Evolutionary conservation across 306 rosid genomes (phyloP).

Genomic region (Gastrolobium bilobum): DNA sequence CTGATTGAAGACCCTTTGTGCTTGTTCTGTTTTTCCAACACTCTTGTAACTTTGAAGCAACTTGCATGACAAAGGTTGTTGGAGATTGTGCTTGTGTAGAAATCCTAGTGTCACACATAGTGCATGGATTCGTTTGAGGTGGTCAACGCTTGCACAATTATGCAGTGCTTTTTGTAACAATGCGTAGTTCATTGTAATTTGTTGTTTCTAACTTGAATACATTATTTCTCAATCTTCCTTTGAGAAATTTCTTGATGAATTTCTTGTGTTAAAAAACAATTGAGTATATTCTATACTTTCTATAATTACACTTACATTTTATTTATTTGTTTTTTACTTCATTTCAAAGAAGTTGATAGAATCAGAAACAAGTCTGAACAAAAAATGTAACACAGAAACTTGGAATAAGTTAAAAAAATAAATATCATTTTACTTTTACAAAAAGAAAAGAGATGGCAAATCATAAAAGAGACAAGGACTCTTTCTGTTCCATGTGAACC

Average conservation of each 20-base stretch:
- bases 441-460: neutral
- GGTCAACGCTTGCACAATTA: conserved; percentile 25
- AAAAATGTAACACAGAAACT: neutral
- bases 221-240: too few species aligned
- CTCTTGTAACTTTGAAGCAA: conserved; percentile 48
- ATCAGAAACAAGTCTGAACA: too few species aligned
- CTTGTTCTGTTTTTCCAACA: conserved; percentile 34
- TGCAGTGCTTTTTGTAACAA: conserved; percentile 32
- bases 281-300: too few species aligned
- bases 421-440: neutral
- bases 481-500: neutral
- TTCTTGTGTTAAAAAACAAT: too few species aligned
- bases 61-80: conserved; percentile 37
- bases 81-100: neutral
- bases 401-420: neutral
- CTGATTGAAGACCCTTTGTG: conserved; percentile 18
- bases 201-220: too few species aligned
- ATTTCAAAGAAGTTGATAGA: too few species aligned
- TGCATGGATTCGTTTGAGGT: conserved; percentile 41
- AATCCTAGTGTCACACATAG: conserved; percentile 39
- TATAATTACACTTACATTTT: too few species aligned
- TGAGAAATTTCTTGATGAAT: too few species aligned
- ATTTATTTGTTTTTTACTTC: too few species aligned
- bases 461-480: conserved; percentile 2
- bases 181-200: conserved; percentile 19